Evolutionary conservation across 1,284 basidiomycete genomes (phyloP).

Genomic region (Hemileia vastatrix): DNA sequence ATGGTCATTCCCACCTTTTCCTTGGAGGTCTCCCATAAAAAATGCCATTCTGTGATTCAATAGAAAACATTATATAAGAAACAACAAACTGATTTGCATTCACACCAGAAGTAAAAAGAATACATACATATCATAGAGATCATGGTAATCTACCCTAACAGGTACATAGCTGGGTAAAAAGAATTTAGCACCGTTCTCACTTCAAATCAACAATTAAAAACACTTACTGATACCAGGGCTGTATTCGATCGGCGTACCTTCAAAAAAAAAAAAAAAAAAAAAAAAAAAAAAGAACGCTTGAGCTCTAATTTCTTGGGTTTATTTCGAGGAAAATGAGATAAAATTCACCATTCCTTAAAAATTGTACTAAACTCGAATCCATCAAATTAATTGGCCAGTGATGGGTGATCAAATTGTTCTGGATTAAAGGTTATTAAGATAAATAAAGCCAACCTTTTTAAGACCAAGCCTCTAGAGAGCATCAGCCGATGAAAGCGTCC

Average conservation of each 20-base stretch:
- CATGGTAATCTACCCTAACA: slow-evolving; percentile 43
- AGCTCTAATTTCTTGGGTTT: not conserved
- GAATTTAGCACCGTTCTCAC: not conserved
- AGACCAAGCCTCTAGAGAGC: slow-evolving; percentile 23
- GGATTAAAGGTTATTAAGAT: slow-evolving; percentile 31
- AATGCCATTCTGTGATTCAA: slow-evolving; percentile 46
- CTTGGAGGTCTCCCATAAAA: slow-evolving; percentile 47
- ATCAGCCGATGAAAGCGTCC: slow-evolving; percentile 37
- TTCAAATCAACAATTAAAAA: not conserved
- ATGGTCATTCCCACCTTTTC: slow-evolving; percentile 41
- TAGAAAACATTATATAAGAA: too few relatives aligned
- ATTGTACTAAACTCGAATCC: slow-evolving; percentile 36
- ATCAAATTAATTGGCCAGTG: slow-evolving; percentile 23
- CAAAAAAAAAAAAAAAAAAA: not conserved
- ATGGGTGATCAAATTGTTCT: too few relatives aligned
- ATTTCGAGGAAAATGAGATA: too few relatives aligned
- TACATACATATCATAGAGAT: slow-evolving; percentile 40
- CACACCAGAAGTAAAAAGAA: too few relatives aligned
- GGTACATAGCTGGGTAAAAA: slow-evolving; percentile 31
- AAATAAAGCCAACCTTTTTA: slow-evolving; percentile 43
- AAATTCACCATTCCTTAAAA: slow-evolving; percentile 36
- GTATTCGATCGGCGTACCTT: slow-evolving; percentile 37
- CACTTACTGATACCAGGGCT: slow-evolving; percentile 40
- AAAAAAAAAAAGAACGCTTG: not conserved
- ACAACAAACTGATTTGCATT: too few relatives aligned